Evolutionary conservation across 306 rosid species (phyloP).

Genomic region (Leucaena leucocephala): DNA sequence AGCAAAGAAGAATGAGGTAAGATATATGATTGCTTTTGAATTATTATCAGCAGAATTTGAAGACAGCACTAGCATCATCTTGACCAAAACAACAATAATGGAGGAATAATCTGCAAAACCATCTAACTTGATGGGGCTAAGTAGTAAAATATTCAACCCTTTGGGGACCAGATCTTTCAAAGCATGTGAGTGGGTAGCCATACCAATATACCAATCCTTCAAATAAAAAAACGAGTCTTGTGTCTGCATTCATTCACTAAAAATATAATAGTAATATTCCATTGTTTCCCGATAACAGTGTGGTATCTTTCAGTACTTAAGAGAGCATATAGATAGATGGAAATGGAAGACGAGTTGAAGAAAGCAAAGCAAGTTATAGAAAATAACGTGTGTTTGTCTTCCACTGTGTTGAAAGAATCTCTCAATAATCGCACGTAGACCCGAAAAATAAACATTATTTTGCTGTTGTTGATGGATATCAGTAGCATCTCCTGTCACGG

Average conservation of each 20-base stretch:
- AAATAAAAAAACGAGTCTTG: neutral
- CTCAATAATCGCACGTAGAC: neutral
- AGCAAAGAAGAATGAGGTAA: neutral
- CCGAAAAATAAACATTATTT: neutral
- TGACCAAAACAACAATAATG: slow-evolving; percentile 9
- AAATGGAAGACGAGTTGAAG: too few species aligned
- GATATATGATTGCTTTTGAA: slow-evolving; percentile 4
- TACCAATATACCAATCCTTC: neutral
- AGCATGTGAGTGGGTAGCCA: neutral
- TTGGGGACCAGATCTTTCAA: neutral
- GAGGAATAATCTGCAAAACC: slow-evolving; percentile 37
- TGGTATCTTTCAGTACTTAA: too few species aligned
- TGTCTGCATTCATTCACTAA: neutral
- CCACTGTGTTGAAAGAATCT: neutral
- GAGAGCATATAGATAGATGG: too few species aligned
- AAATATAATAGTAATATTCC: too few species aligned
- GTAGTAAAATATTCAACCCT: slow-evolving; percentile 26
- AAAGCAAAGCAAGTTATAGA: too few species aligned
- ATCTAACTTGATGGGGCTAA: slow-evolving; percentile 5
- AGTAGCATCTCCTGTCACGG: too few species aligned
- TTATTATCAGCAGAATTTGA: neutral
- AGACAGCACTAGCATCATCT: neutral
- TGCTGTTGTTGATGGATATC: too few species aligned
- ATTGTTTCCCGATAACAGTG: too few species aligned
- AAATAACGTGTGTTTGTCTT: too few species aligned